Conservation (phyloP, 768 basidiomycete species). For the Trametes gibbosa region DNA sequence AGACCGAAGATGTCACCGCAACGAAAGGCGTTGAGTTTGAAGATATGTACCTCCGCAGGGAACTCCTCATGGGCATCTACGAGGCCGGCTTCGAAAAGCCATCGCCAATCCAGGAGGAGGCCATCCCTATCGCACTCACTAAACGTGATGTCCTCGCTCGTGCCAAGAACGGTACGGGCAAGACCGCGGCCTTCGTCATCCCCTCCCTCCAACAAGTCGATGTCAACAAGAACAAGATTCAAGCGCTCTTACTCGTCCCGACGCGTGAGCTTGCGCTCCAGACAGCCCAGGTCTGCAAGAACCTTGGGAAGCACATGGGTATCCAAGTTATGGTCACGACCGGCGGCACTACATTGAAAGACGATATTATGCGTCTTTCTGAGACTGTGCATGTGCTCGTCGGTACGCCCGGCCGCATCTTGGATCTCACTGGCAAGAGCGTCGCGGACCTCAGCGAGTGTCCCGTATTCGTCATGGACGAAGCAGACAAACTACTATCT, state of each 20-base stretch:
- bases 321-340: constrained; percentile 99
- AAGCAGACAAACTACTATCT: constrained; percentile 96
- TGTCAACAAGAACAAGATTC: constrained; percentile 79
- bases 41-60: constrained; percentile 87
- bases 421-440: constrained; percentile 90
- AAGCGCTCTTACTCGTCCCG: constrained; percentile 94
- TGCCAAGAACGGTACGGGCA: constrained; percentile 96
- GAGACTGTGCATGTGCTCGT: constrained; percentile 95
- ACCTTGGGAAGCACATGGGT: constrained; percentile 92
- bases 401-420: constrained; percentile 93
- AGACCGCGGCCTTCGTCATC: constrained; percentile 99
- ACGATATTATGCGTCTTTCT: constrained; percentile 90
- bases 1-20: constrained; percentile 95
- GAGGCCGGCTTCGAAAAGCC: constrained; percentile 97
- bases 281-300: constrained; percentile 99
- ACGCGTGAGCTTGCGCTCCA: constrained; percentile 98
- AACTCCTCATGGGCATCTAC: constrained; percentile 99
- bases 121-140: constrained; percentile 91
- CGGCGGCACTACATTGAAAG: constrained; percentile 95
- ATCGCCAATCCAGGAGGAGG: constrained; percentile 98
- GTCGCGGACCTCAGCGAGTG: constrained; percentile 95
- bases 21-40: constrained; percentile 96
- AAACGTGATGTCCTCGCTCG: constrained; percentile 93
- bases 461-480: constrained; percentile 98
- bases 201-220: constrained; percentile 94